These are phyloP conservation scores for Hura crepitans DNA, from an alignment of 441 rosid genomes.

Conservation along the genomic window DNA sequence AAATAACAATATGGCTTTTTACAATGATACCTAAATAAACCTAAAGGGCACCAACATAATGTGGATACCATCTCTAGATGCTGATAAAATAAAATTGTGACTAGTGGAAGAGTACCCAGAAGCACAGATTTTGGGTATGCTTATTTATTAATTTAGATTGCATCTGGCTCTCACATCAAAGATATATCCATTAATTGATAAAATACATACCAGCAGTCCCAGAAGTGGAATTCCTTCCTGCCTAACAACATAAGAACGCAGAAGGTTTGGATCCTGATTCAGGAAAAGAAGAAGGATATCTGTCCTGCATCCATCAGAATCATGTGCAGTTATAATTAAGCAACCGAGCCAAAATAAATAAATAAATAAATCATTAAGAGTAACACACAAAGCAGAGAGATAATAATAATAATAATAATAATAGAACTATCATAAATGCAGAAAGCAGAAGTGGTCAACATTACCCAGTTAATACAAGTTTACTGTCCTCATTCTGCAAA, in stretches of 20 bases:
- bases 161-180: background rate
- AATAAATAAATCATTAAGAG: no score
- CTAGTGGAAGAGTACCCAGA: background rate
- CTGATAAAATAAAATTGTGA: background rate
- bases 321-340: conserved; percentile 34
- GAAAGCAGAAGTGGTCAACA: conserved; percentile 26
- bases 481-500: conserved; percentile 80
- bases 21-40: background rate
- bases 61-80: background rate
- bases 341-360: background rate
- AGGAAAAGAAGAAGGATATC: conserved; percentile 94
- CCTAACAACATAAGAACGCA: conserved; percentile 85
- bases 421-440: conserved; percentile 2
- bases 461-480: conserved; percentile 94
- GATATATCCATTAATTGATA: conserved; percentile 11
- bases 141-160: background rate
- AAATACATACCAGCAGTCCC: conserved; percentile 72
- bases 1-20: background rate
- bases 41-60: background rate
- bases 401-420: background rate
- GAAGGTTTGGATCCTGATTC: conserved; percentile 93
- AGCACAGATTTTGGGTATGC: background rate
- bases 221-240: conserved; percentile 78
- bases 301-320: conserved; percentile 92
- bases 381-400: background rate